Evolutionary conservation across 345 rosid species (phyloP).

Genomic region (Aquilaria sinensis): DNA sequence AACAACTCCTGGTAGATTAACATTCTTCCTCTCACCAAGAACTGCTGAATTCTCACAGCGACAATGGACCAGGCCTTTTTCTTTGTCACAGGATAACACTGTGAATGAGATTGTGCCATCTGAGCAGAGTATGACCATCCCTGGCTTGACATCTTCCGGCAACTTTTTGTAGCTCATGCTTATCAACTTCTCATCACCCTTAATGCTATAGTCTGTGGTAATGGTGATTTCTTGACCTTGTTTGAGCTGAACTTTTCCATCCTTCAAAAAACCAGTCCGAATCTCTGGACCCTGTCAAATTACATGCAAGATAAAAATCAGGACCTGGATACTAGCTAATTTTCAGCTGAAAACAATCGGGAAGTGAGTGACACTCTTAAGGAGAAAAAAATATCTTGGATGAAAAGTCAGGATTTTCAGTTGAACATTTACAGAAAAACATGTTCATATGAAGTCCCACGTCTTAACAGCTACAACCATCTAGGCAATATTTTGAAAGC

Average conservation of each 20-base stretch:
- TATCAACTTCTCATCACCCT: slow-evolving; percentile 70
- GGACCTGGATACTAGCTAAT: too few species aligned
- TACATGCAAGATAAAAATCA: background rate
- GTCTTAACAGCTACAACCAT: too few species aligned
- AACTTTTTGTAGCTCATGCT: slow-evolving; percentile 95
- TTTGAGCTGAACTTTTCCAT: slow-evolving; percentile 56
- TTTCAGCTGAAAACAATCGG: too few species aligned
- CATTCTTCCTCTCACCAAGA: slow-evolving; percentile 98
- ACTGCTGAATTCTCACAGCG: slow-evolving; percentile 86
- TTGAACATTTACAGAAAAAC: background rate
- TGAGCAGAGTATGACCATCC: slow-evolving; percentile 86
- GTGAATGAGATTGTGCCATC: slow-evolving; percentile 94
- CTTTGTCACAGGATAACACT: slow-evolving; percentile 63
- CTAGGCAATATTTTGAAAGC: background rate
- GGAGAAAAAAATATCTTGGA: background rate
- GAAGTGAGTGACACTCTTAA: background rate
- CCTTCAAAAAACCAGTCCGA: slow-evolving; percentile 73
- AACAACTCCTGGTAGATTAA: slow-evolving; percentile 95
- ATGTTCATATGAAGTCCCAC: background rate
- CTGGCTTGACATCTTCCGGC: slow-evolving; percentile 80
- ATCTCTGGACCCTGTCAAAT: slow-evolving; percentile 69
- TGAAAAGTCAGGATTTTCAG: background rate
- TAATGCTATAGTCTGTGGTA: slow-evolving; percentile 65
- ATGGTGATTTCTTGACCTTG: slow-evolving; percentile 84
- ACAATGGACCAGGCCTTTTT: slow-evolving; percentile 69